These are phyloP conservation scores for Tuber indicum DNA, from an alignment of 495 filamentous ascomycete genomes.

Conservation along the genomic window DNA sequence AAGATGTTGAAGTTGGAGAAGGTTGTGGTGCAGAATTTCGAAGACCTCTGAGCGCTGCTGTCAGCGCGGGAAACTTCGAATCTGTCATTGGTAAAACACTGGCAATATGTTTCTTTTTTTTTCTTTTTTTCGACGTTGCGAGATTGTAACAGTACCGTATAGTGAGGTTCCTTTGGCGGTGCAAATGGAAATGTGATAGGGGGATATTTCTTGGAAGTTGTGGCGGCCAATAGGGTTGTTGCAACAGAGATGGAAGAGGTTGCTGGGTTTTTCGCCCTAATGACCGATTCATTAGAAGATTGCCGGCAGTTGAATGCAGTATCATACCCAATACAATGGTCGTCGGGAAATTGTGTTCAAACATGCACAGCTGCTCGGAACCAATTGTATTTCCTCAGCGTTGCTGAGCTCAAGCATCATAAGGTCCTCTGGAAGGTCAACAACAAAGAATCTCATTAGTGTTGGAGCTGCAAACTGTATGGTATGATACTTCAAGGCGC, in stretches of 20 bases:
- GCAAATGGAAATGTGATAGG: neutral
- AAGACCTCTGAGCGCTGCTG: neutral
- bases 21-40: neutral
- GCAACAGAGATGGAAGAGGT: neutral
- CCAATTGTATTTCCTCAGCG: neutral
- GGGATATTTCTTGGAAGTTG: neutral
- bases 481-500: neutral
- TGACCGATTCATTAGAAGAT: neutral
- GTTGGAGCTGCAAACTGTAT: neutral
- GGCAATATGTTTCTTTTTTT: neutral
- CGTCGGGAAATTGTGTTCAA: neutral
- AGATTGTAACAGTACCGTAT: neutral
- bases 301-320: neutral
- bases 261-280: neutral
- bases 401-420: neutral
- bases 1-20: neutral
- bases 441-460: neutral
- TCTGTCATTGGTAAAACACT: neutral
- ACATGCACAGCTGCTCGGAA: neutral
- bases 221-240: constrained; percentile 3
- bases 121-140: neutral
- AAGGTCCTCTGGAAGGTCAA: neutral
- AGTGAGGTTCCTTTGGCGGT: neutral
- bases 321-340: neutral
- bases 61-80: neutral